Base-by-base conservation (phyloP, 2,329 filamentous ascomycete genomes). In the Botrytis paeoniae region DNA sequence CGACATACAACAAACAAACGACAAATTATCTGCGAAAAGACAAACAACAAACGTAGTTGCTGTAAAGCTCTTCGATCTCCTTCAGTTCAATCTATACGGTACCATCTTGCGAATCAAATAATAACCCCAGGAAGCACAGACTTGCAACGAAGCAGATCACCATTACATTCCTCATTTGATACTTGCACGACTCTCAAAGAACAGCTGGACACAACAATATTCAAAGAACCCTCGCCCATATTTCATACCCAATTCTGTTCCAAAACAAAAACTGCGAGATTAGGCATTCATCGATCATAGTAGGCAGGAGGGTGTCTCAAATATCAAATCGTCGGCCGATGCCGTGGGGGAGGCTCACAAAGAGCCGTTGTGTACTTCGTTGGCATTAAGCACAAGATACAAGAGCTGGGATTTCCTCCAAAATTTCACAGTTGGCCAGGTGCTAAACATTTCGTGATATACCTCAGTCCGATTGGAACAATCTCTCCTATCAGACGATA, bases 261-360 rank as follows among this genome's bases (percentile, higher is more conserved):
- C 54, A 41, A 25, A 3, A 57, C 25, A 57, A 18, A 41, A 57
- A 22, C 48, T 57, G 54, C 37, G 65, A 22, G 16, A 57, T 57
- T 41, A 57, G 37, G 9, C 18, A 57, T 57, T 32, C n/a, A 41
- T 68, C 35, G 48, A 57, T n/a, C 25, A 68, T 39, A 68, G 16
- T 22, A 41, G 65, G 65, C 37, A 48, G 48, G 65, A 57, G 69
- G 43, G 61, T 59, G 45, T 71, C 45, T 51, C 32, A 37, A 45
- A 29, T 25, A 72, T 68, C 32, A 39, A 35, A 64, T 63, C 51
- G 59, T 63, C 48, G 71, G 65, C 71, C 39, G 71, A 73, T 73
- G 71, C 70, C 70, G 70, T 60, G 61, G 71, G 71, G 71, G 65
- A 64, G 65, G 71, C 71, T 72, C 61, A 68, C 65, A 60, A 32